A percentile compares a stretch with the other conserved stretches of the same genome.
Conservation (phyloP, 768 basidiomycete species). For the Kwoniella newhampshirensis region DNA sequence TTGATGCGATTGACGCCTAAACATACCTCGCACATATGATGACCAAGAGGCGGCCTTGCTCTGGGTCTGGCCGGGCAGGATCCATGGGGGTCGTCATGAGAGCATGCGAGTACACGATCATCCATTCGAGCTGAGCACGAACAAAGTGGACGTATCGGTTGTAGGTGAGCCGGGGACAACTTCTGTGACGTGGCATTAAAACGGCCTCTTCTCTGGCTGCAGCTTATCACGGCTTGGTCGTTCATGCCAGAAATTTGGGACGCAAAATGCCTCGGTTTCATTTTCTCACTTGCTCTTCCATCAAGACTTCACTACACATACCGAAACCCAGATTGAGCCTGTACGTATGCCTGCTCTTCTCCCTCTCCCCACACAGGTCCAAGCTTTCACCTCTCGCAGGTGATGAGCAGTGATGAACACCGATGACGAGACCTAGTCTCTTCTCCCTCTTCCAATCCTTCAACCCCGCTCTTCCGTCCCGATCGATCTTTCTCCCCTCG, state of each 20-base stretch:
- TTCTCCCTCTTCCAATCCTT: constrained; percentile 8
- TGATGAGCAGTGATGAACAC: constrained; percentile 34
- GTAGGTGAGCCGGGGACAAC: background rate
- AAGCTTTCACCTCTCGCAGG: background rate
- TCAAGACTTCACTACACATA: too few species aligned
- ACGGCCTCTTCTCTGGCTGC: too few species aligned
- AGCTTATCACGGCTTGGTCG: too few species aligned
- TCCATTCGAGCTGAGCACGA: too few species aligned
- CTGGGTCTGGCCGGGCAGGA: too few species aligned
- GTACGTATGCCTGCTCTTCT: background rate
- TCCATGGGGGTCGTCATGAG: too few species aligned
- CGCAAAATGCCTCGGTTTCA: background rate
- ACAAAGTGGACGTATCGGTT: background rate
- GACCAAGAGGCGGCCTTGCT: too few species aligned
- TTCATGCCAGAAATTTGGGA: background rate
- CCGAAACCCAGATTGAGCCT: too few species aligned
- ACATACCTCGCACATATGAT: too few species aligned
- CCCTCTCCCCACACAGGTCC: background rate
- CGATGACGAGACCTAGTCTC: constrained; percentile 50
- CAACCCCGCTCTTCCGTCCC: constrained; percentile 1
- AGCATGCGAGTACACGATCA: too few species aligned
- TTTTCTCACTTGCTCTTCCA: background rate
- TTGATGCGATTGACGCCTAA: too few species aligned
- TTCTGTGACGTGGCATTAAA: background rate
- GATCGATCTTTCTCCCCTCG: constrained; percentile 19